Base-by-base conservation (phyloP, 805 yeast species). In the Kluyveromyces nonfermentans region DNA sequence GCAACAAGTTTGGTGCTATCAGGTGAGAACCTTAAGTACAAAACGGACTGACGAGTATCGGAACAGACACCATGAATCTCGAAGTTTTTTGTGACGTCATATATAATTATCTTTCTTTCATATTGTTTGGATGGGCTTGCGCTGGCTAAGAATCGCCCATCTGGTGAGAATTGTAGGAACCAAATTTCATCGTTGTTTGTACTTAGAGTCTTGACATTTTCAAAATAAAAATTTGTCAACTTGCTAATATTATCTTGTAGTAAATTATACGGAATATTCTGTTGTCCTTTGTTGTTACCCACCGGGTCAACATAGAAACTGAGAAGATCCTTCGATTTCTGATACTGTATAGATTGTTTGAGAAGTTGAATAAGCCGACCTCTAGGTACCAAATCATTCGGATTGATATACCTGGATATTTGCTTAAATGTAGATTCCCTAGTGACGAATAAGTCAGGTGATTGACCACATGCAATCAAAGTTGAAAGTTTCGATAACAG, bases 181-280 rank as follows among this genome's bases (percentile, higher is more conserved):
- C 97, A 89, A 10, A 86, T 90, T 59, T 89, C 95, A 55, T 81
- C 78, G 1, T 65, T 60, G 54, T 85, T 93, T 36, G 70, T 67
- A 1, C 63, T 42, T 12, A 61, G 43, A 4, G 57, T 53, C 18
- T 50, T 52, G 12, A 44, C 50, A 18, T 58, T 54, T 1, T 40
- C 40, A 41, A 53, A 53, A n/a, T 47, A 43, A 28, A 51, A 49
- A 36, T 52, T 50, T 15, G 48, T 51, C 16, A 50, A 53, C 18
- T 45, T 50, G 19, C 52, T 32, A 42, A 48, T 44, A 41, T 53
- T 50, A 38, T 49, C 53, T 22, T 56, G 55, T 14, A 54, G 41
- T 22, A 54, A 35, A 37, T 54, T 52, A 35, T 49, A 53, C 19
- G 51, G 33, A 47, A 46, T 25, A 16, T 52, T 50, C 9, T 38